Base-by-base conservation (phyloP, 495 filamentous ascomycete genomes). In the Trichoderma virens region DNA sequence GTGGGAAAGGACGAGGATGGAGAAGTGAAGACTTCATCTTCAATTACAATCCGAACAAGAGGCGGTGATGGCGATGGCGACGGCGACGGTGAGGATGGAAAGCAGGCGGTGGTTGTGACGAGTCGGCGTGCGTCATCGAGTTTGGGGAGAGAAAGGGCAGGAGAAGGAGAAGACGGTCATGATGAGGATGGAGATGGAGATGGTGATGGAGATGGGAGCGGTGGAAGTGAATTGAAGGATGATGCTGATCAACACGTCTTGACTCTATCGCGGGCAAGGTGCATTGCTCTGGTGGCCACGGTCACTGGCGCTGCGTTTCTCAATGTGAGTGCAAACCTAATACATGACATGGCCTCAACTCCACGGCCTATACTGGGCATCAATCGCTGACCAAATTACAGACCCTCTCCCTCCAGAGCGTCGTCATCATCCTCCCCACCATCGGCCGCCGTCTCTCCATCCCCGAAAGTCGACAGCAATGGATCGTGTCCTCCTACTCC, bases 341-440 rank as follows among this genome's bases (percentile, higher is more conserved):
- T 27, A 35, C 32, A 35, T 20, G 23, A 23, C 25, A 59, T 61
- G 18, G 32, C 2, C 30, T 32, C 34, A 32, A 5, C 25, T 14
- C 5, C 62, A 45, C 30, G 47, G 20, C 4, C 1, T 18, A 45
- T 38, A 6, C 28, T n/a, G 62, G n/a, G 39, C 51, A 16, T n/a
- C n/a, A 59, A 9, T 16, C 51, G 13, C 41, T 64, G 66, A 18
- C 67, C 27, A 20, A 45, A 9, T 25, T 45, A 3, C 38, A 87
- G 83, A 85, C 80, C n/a, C 67, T 86, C 41, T 85, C 82, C 5
- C 79, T 77, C 13, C 84, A 87, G 70, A 76, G 83, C 1, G 78
- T 82, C 20, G 83, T 88, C 54, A 87, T 88, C 65, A 82, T 86
- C 51, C 74, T 88, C 5, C 85, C 85, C 2, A 80, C 77, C 6